Evolutionary conservation across 139 green algal genomes (phyloP), one percentile per base, ranked within the genome.

Genomic region (Auxenochlorella pyrenoidosa): DNA sequence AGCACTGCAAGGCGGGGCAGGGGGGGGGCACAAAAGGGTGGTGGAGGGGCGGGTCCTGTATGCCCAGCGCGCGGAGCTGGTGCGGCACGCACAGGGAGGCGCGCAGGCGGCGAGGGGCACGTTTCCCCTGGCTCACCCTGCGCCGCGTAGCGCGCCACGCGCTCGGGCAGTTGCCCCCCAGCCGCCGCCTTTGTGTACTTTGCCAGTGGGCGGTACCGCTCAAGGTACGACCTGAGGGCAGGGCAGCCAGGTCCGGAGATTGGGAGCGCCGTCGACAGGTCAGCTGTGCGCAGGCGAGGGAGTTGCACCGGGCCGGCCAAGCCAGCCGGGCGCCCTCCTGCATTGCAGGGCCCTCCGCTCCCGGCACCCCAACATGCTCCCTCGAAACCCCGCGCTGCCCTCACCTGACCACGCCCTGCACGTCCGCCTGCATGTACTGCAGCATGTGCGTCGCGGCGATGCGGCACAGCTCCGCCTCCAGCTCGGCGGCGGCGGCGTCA

Each of bases 391-490:
- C 19, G 65, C 32, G 65, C 28, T 4, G n/a, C 36, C 18, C 71
- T 78, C 71, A 78, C 41, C 44, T 30, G 41, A 80, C 73, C 24
- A 54, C 73, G 26, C 24, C 26, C 73, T 80, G 73, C 41, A 80
- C 41, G 12, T 54, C 73, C 3, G 38, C 73, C 73, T 80, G 73
- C 73, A 80, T 34, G 41, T 80, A 41, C 73, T 80, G 73, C 73
- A 80, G 41, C 73, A 34, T 34, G 44, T 80, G 73, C 26, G 54
- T 54, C 3, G 73, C 73, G 4, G 73, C 73, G 10, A 80, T 26
- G 28, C 73, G 73, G 40, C 54, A 44, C 73, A 80, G 41, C 41
- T 80, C 73, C 41, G 44, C 3, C 41, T 80, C 73, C 73, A 80
- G 41, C 41, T 44, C 41, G 10, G 26, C 41, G 0, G 73, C 73